Evolutionary conservation across 805 yeast species (phyloP).

Genomic region (Myxozyma neglecta): DNA sequence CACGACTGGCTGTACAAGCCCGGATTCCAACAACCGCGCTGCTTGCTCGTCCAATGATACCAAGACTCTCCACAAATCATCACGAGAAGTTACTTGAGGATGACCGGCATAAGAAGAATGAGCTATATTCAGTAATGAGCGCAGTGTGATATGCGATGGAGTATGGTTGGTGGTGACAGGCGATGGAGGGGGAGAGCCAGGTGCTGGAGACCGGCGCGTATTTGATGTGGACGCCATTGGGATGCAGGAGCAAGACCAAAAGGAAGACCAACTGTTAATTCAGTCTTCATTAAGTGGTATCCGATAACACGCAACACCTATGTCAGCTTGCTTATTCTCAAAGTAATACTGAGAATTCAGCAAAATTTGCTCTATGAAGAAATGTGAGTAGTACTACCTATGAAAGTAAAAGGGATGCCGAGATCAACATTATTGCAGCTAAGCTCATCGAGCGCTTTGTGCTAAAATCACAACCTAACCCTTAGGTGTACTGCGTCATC

Average conservation of each 20-base stretch:
- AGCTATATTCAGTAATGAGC: constrained; percentile 18
- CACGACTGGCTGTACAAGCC: constrained; percentile 6
- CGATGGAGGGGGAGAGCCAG: neutral
- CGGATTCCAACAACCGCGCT: neutral
- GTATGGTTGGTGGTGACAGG: neutral
- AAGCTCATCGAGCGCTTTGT: neutral
- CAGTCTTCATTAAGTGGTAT: neutral
- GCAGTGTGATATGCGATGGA: constrained; percentile 9
- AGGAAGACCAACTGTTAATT: neutral
- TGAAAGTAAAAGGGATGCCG: neutral
- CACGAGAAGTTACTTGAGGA: constrained; percentile 22
- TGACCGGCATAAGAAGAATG: constrained; percentile 18
- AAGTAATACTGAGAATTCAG: too few relatives aligned
- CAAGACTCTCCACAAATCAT: constrained; percentile 21
- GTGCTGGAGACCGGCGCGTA: constrained; percentile 2
- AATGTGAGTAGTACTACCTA: neutral
- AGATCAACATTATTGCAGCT: neutral
- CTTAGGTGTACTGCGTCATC: constrained; percentile 3
- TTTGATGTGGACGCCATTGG: constrained; percentile 7
- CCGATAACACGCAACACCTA: neutral
- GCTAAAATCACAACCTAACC: constrained; percentile 8
- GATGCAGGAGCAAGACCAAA: neutral
- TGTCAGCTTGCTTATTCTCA: too few relatives aligned
- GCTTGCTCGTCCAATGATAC: constrained; percentile 20
- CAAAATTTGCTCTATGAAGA: neutral